Evolutionary conservation across 768 basidiomycete genomes (phyloP), one percentile per base, ranked within the genome.

Genomic region (Cystobasidium ongulense): DNA sequence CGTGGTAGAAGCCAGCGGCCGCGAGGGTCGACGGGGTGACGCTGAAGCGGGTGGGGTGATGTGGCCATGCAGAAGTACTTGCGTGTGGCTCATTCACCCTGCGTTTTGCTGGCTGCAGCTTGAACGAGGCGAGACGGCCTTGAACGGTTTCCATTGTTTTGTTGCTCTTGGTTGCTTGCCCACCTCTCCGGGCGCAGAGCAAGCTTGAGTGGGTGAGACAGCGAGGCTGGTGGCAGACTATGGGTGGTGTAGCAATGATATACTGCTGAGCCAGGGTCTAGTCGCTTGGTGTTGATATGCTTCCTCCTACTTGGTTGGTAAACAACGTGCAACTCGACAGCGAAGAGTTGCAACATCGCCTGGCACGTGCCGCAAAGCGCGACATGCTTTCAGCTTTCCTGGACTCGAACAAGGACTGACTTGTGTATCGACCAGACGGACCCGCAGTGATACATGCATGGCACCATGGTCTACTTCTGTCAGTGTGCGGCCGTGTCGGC

Each of bases 1-100:
- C 84, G 81, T 85, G 93, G 84, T 87, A 94, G 82, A 95, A 97
- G 10, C 94, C 94, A 1, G 94, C 94, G 76, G 89, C 87, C 1
- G 94, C 89, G 18, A 98, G 86, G 1, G 86, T 84, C 66, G 85
- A 81, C 0, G 93, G 88, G 63, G 86, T 92, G 57, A 93, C 88
- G 63, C 82, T 81, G 80, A 87, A 90, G 21, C 82, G 77, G 0
- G 81, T 52, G 0, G 89, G 85, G 76, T 94, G 90, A 0, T 59
- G 57, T 10, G 57, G 57, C 57, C 57, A 59, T 5, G 57, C 57
- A 36, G 35, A 27, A 13, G 57, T 35, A 15, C 29, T 35, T 15
- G 57, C 57, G 33, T 59, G 27, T 15, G 57, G 29, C 21, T 59
- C 57, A 21, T 59, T 29, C 5, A 59, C 57, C 23, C 29, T 59